These are phyloP conservation scores for Rhytidiadelphus loreus DNA, from an alignment of 225 moss, liverwort and hornwort genomes.

Conservation along the genomic window DNA sequence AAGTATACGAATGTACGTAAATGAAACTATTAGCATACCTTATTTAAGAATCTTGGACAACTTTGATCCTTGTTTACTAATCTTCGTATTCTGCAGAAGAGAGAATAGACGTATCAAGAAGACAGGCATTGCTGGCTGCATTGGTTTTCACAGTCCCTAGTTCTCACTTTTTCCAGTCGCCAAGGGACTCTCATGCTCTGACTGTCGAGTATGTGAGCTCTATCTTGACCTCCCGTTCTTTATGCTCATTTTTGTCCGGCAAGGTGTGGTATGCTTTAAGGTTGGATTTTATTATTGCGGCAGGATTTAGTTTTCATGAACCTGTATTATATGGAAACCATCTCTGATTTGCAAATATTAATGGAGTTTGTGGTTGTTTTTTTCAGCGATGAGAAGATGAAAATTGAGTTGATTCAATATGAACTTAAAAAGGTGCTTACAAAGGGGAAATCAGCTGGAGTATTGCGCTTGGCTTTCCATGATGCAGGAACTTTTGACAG, in stretches of 20 bases:
- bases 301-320: background rate
- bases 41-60: background rate
- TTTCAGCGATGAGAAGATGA: constrained; percentile 47
- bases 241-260: background rate
- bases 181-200: constrained; percentile 10
- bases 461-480: constrained; percentile 79
- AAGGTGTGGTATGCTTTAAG: background rate
- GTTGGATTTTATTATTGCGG: background rate
- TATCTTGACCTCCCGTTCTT: background rate
- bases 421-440: constrained; percentile 56
- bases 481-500: constrained; percentile 81
- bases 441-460: constrained; percentile 61
- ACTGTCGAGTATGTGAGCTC: constrained; percentile 34
- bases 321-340: background rate
- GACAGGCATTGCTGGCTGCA: constrained; percentile 28
- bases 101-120: constrained; percentile 20
- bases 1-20: background rate
- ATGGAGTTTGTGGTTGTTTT: background rate
- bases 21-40: background rate
- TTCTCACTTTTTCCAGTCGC: background rate
- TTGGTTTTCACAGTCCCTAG: constrained; percentile 6
- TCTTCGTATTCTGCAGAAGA: constrained; percentile 12
- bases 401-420: constrained; percentile 45
- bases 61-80: background rate
- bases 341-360: background rate